Evolutionary conservation across 2,329 filamentous ascomycete species (phyloP).

Genomic region (Botrytis pseudocinerea): DNA sequence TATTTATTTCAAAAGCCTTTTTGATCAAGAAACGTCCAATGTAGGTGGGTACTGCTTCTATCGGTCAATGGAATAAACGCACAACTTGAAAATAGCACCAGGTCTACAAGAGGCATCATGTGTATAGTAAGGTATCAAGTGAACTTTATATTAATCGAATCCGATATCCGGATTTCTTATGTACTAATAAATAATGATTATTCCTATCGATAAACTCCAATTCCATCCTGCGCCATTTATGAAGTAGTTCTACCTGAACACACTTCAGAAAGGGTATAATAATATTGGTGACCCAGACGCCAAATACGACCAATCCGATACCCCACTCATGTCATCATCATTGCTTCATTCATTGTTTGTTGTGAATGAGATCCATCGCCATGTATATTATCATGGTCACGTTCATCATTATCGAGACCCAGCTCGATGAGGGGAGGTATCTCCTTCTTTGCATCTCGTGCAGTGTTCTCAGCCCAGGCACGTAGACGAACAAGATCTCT

Average conservation of each 20-base stretch:
- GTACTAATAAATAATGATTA: not conserved
- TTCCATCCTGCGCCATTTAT: not conserved
- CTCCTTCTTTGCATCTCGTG: slow-evolving; percentile 41
- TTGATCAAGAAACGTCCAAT: not conserved
- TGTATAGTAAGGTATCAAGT: not conserved
- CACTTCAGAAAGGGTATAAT: slow-evolving; percentile 20
- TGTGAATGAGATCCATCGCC: slow-evolving; percentile 33
- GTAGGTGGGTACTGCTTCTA: not conserved
- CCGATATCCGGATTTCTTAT: not conserved
- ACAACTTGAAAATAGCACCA: not conserved
- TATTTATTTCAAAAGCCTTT: not conserved
- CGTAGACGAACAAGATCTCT: slow-evolving; percentile 77
- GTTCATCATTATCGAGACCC: slow-evolving; percentile 37
- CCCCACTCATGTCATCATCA: slow-evolving; percentile 38
- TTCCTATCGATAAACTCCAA: not conserved
- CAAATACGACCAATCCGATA: slow-evolving; percentile 7
- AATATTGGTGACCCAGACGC: slow-evolving; percentile 8
- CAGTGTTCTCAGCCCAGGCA: slow-evolving; percentile 71
- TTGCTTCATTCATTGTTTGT: slow-evolving; percentile 26
- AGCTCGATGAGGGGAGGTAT: slow-evolving; percentile 39
- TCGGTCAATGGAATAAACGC: not conserved
- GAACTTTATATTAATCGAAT: not conserved
- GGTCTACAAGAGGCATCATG: not conserved
- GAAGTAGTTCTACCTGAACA: slow-evolving; percentile 4
- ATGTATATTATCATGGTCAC: slow-evolving; percentile 32